A percentile compares a stretch with the other conserved stretches of the same genome.
phyloP scores from a whole-genome alignment of 2,329 filamentous ascomycete genomes.

The Talaromyces albobiverticillius region DNA sequence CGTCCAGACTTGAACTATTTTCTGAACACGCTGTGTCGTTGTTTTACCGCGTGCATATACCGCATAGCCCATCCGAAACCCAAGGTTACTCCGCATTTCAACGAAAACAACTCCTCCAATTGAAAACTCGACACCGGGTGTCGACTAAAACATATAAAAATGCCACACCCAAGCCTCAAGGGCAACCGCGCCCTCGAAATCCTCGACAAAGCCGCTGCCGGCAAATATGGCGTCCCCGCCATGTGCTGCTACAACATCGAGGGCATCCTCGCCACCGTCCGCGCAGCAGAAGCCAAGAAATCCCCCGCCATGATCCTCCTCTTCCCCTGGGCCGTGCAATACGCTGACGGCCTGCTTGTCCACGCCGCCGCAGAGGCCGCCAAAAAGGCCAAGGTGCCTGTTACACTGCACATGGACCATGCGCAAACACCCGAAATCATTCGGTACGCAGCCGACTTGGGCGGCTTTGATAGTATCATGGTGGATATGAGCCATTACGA shows the following conservation, averaged over 20 bases:
- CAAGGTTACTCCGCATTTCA: no score
- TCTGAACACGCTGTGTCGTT: no score
- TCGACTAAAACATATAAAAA: constrained; percentile 13
- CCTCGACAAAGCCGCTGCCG: constrained; percentile 54
- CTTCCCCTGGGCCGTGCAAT: constrained; percentile 71
- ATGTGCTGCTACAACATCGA: constrained; percentile 70
- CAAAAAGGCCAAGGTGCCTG: constrained; percentile 56
- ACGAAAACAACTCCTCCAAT: no score
- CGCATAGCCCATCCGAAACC: no score
- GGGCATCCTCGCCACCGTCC: constrained; percentile 65
- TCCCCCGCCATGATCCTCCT: constrained; percentile 70
- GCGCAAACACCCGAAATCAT: constrained; percentile 63
- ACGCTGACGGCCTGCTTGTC: constrained; percentile 58
- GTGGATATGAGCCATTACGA: constrained; percentile 74
- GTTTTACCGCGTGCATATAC: no score
- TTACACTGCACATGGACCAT: constrained; percentile 66
- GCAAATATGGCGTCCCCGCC: constrained; percentile 58
- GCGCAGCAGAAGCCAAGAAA: constrained; percentile 64
- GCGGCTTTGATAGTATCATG: constrained; percentile 70
- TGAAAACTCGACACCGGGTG: no score
- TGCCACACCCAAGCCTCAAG: constrained; percentile 38
- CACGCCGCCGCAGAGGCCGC: constrained; percentile 57
- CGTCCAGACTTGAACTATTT: no score
- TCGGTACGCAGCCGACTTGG: constrained; percentile 58
- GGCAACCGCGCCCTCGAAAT: constrained; percentile 56